Conservation (phyloP, 2,329 filamentous ascomycete genomes). For the Beauveria sp. region DNA sequence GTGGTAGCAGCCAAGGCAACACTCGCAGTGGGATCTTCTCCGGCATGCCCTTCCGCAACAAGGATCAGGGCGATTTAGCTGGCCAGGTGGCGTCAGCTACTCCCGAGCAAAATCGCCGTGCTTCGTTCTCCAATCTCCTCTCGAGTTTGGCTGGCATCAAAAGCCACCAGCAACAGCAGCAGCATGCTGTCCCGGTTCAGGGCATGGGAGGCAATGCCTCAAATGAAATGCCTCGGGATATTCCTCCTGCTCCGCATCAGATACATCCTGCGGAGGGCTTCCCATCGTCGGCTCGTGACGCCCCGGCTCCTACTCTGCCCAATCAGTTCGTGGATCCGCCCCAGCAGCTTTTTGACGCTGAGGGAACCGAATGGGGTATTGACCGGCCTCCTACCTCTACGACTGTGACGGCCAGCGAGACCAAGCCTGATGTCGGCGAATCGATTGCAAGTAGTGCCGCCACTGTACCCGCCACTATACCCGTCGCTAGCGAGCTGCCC, state of each 20-base stretch:
- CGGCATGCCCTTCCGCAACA: not conserved
- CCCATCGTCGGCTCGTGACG: not conserved
- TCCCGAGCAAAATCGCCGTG: not conserved
- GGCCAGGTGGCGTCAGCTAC: not conserved
- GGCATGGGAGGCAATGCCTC: not conserved
- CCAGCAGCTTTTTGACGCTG: not conserved
- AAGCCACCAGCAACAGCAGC: not conserved
- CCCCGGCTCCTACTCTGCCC: not conserved
- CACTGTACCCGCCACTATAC: not conserved
- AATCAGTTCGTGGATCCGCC: not conserved
- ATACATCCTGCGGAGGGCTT: not conserved
- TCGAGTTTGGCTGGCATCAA: not conserved
- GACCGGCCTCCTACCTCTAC: not conserved
- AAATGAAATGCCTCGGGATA: not conserved
- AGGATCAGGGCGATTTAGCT: not conserved
- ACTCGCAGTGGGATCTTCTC: not conserved
- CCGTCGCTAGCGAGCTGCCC: not conserved
- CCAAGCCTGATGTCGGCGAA: not conserved
- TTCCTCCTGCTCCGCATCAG: not conserved
- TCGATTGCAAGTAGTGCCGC: not conserved
- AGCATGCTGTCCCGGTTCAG: not conserved
- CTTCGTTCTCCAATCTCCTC: conserved; percentile 6
- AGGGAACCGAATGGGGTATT: not conserved
- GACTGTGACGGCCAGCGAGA: not conserved
- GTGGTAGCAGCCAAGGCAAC: not conserved